Conservation (phyloP, 805 yeast genomes). For the Lipomyces orientalis region DNA sequence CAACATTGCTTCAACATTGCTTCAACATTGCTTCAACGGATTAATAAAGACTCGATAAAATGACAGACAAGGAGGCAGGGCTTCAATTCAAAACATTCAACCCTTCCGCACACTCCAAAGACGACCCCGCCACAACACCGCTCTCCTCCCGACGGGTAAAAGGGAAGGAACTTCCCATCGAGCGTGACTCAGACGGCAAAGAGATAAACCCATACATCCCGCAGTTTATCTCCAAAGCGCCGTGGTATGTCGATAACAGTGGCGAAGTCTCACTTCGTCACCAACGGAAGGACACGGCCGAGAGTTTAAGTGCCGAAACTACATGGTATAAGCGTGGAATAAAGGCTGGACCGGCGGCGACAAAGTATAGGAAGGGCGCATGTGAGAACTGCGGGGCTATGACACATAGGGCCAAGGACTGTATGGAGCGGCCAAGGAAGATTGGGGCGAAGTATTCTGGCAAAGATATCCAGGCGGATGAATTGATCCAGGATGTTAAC, state of each 20-base stretch:
- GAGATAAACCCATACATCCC: conserved; percentile 48
- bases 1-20: no score
- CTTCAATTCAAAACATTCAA: not conserved
- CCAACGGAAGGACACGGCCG: conserved; percentile 39
- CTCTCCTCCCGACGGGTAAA: not conserved
- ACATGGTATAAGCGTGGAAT: conserved; percentile 46
- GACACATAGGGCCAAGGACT: conserved; percentile 58
- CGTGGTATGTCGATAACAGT: conserved; percentile 44
- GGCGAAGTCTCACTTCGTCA: conserved; percentile 42
- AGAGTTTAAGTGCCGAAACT: conserved; percentile 32
- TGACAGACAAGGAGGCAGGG: not conserved
- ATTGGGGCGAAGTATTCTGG: conserved; percentile 48
- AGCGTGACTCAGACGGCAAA: conserved; percentile 47
- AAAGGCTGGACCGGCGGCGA: conserved; percentile 41
- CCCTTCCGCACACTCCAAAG: not conserved
- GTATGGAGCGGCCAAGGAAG: conserved; percentile 62
- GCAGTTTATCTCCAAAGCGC: conserved; percentile 44
- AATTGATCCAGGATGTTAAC: conserved; percentile 39
- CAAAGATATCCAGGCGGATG: conserved; percentile 43
- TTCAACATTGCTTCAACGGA: no score
- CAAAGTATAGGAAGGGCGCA: conserved; percentile 48
- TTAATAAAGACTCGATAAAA: not conserved
- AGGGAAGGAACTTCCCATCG: conserved; percentile 25
- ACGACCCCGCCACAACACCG: not conserved
- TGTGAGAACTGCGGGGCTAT: conserved; percentile 67